Conservation (phyloP, 2,329 filamentous ascomycete genomes). For the Pleochaeta shiraiana region DNA sequence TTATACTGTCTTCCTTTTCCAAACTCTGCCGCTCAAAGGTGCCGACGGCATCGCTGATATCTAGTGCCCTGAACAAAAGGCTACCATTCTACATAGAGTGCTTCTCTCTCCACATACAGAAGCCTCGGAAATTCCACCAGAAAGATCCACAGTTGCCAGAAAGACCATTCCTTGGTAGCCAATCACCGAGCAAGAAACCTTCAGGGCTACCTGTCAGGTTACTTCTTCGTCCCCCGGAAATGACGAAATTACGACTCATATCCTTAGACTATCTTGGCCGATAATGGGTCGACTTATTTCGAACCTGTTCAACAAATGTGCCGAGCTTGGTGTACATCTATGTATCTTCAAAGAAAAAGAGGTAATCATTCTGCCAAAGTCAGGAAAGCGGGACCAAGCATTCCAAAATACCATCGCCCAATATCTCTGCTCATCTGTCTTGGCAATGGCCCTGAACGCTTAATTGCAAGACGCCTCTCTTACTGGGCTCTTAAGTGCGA, state of each 20-base stretch:
- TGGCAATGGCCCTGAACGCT: no score
- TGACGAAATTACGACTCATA: no score
- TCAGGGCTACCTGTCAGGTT: no score
- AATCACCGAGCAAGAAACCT: not conserved
- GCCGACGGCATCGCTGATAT: not conserved
- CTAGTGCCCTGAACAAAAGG: not conserved
- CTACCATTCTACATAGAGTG: not conserved
- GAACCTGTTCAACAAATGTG: not conserved
- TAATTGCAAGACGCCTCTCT: no score
- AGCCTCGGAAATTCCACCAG: not conserved
- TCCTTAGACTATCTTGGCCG: not conserved
- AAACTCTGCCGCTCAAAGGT: not conserved
- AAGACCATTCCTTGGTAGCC: not conserved
- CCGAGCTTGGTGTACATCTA: not conserved
- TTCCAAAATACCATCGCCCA: not conserved
- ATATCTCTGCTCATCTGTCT: not conserved
- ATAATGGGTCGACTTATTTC: not conserved
- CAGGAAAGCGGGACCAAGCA: not conserved
- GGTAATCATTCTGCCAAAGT: not conserved
- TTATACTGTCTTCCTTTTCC: no score
- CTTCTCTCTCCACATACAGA: not conserved
- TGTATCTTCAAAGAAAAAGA: not conserved
- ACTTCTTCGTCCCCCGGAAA: no score
- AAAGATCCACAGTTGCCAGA: not conserved
- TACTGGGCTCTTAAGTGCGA: constrained; percentile 1